Percentiles rank a stretch among this genome's conserved stretches.
These are phyloP conservation scores for Blastobotrys persicus DNA, from an alignment of 1,139 yeast genomes.

Conservation along the genomic window DNA sequence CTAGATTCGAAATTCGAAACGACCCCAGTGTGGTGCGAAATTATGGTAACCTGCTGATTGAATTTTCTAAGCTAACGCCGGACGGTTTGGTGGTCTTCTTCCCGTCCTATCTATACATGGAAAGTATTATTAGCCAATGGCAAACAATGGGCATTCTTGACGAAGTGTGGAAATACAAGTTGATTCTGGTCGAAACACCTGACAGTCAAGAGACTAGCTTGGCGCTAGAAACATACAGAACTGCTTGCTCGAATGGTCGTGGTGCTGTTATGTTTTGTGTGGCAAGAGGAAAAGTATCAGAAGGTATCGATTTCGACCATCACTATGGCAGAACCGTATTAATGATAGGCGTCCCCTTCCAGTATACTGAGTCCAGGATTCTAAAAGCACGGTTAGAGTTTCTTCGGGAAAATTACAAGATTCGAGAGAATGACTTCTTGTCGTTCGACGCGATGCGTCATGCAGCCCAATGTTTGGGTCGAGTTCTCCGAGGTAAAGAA, in stretches of 20 bases:
- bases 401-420: conserved; percentile 86
- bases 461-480: conserved; percentile 97
- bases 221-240: conserved; percentile 91
- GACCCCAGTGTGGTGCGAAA: conserved; percentile 97
- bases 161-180: conserved; percentile 96
- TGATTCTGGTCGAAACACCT: conserved; percentile 96
- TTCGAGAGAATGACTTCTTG: conserved; percentile 87
- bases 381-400: conserved; percentile 92
- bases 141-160: conserved; percentile 96
- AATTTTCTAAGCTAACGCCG: conserved; percentile 92
- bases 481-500: conserved; percentile 95
- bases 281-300: conserved; percentile 98
- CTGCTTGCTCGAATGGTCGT: conserved; percentile 95
- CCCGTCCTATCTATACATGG: conserved; percentile 97
- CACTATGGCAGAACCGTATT: conserved; percentile 96
- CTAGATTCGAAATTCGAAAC: conserved; percentile 93
- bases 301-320: conserved; percentile 98
- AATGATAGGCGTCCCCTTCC: conserved; percentile 99
- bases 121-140: conserved; percentile 96
- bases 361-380: conserved; percentile 94
- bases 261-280: conserved; percentile 96
- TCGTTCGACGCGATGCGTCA: conserved; percentile 99
- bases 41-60: conserved; percentile 88
- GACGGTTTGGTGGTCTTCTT: conserved; percentile 98
- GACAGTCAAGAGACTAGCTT: conserved; percentile 97